Evolutionary conservation across 306 rosid species (phyloP).

Genomic region (Benincasa hispida): DNA sequence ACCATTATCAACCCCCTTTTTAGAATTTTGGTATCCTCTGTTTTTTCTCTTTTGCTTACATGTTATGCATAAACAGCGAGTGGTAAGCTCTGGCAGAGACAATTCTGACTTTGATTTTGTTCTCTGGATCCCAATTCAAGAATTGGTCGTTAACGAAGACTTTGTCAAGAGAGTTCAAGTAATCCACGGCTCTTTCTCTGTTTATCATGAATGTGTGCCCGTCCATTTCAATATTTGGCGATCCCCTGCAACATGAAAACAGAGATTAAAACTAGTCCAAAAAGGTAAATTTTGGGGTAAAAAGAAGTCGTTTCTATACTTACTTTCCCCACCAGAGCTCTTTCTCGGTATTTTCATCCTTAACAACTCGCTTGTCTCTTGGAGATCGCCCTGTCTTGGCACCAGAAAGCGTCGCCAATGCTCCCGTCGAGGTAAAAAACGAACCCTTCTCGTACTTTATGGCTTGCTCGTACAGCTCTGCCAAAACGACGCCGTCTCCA

Average conservation of each 20-base stretch:
- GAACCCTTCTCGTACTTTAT: constrained; percentile 67
- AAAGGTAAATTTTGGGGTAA: too few species aligned
- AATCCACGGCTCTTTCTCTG: constrained; percentile 87
- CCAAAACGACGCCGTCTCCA: not conserved
- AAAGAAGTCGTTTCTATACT: too few species aligned
- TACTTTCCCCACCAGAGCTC: constrained; percentile 99
- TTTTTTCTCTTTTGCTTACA: constrained; percentile 33
- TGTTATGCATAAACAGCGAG: constrained; percentile 91
- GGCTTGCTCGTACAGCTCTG: constrained; percentile 82
- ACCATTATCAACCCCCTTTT: not conserved
- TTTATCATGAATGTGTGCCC: constrained; percentile 64
- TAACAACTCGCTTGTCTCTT: constrained; percentile 79
- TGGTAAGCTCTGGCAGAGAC: constrained; percentile 89
- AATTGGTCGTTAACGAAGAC: constrained; percentile 79
- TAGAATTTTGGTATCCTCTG: too few species aligned
- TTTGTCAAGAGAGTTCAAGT: constrained; percentile 83
- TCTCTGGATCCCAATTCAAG: constrained; percentile 75
- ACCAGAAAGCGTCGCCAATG: constrained; percentile 92
- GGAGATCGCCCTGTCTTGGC: constrained; percentile 96
- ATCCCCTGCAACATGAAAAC: constrained; percentile 35
- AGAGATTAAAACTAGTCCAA: not conserved
- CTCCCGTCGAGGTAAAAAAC: constrained; percentile 59
- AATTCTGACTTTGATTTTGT: constrained; percentile 71
- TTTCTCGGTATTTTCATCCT: constrained; percentile 39
- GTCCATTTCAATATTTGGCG: constrained; percentile 93